Evolutionary conservation across 2,329 filamentous ascomycete species (phyloP).

Genomic region (Sclerotinia borealis): DNA sequence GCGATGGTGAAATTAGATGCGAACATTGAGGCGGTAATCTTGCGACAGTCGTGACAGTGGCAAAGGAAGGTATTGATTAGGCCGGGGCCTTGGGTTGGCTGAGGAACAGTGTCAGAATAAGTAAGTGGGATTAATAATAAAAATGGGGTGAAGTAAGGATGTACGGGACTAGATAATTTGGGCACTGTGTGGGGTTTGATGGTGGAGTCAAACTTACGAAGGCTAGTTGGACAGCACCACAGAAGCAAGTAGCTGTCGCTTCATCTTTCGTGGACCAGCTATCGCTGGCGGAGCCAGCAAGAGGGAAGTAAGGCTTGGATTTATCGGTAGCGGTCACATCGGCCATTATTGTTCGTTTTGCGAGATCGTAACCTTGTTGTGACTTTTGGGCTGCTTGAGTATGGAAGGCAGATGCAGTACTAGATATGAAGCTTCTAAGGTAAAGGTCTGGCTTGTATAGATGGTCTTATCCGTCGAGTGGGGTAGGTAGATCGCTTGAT

Average conservation of each 20-base stretch:
- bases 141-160: neutral
- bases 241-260: constrained; percentile 54
- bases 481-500: neutral
- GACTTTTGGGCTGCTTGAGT: neutral
- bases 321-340: neutral
- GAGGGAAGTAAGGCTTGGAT: constrained; percentile 35
- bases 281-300: constrained; percentile 35
- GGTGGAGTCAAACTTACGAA: constrained; percentile 40
- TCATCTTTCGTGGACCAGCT: constrained; percentile 41
- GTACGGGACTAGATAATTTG: too few relatives aligned
- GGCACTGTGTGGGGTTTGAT: too few relatives aligned
- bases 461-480: neutral
- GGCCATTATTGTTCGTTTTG: neutral
- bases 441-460: neutral
- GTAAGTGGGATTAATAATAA: neutral
- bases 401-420: too few relatives aligned
- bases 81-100: constrained; percentile 42
- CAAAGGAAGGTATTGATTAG: constrained; percentile 49
- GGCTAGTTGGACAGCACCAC: constrained; percentile 48
- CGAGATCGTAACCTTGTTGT: neutral
- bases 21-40: constrained; percentile 58
- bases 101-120: neutral
- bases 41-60: constrained; percentile 56
- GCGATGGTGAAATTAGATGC: constrained; percentile 50
- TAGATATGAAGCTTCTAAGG: too few relatives aligned